Evolutionary conservation across 78 protist species (phyloP), one percentile per base, ranked within the genome.

Genomic region (Acrasis kona): DNA sequence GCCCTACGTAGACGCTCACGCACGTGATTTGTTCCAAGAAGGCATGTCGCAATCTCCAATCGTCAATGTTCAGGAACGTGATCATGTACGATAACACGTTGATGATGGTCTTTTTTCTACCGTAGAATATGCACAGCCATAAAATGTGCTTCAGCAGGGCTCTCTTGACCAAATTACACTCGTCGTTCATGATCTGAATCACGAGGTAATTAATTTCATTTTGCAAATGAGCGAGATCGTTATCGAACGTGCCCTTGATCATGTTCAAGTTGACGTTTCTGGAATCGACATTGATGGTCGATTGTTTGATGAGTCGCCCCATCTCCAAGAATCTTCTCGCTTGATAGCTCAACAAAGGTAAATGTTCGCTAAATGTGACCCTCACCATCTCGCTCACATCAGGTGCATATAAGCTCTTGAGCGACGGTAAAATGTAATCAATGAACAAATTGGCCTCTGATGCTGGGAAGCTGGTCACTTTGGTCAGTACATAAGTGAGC

Each of bases 41-140:
- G 78, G 37, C 65, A 10, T 31, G 5, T 74, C 78, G 5, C 65
- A 74, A 40, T 74, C 36, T 39, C 8, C 37, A 74, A 7, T 74
- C 78, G 27, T 41, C 41, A 65, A 70, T 39, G 7, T 74, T 74
- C 5, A 74, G 70, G 72, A 74, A 66, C 30, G 41, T 74, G 8
- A 61, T 74, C 19, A 74, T 29, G 27, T 39, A 65, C 5, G 78
- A 70, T 7, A 74, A 34, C 5, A 74, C 41, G 7, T 65, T 36
- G 36, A 65, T 64, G 36, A 65, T 74, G 7, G 78, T 74, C 5
- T 61, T 40, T 74, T 64, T 40, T 70, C 78, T 42, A 7, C 78
- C 78, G 64, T 41, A 74, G 8, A 74, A 74, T 37, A 74, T 27
- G 73, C 78, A 74, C 5, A 74, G 7, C 8, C 64, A 65, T 36